Conservation (phyloP, 2,329 filamentous ascomycete species). For the Davidsoniella virescens region DNA sequence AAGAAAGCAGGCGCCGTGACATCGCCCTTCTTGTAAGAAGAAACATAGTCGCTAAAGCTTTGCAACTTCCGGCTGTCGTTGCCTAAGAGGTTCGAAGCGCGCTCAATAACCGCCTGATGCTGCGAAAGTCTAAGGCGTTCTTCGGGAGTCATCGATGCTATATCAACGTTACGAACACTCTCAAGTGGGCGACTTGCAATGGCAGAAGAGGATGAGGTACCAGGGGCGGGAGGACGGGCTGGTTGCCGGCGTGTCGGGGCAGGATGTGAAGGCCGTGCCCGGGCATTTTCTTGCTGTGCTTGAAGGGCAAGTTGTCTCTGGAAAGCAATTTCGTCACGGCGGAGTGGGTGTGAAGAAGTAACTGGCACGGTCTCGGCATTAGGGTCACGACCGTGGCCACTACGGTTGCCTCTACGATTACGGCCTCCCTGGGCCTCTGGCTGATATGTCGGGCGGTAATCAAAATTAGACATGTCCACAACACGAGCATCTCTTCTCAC, state of each 20-base stretch:
- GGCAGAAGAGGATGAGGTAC: conserved; percentile 14
- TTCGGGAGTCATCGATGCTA: conserved; percentile 41
- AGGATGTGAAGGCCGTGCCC: conserved; percentile 33
- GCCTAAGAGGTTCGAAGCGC: conserved; percentile 63
- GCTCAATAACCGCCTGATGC: conserved; percentile 72
- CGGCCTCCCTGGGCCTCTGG: conserved; percentile 30
- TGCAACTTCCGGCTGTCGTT: conserved; percentile 60
- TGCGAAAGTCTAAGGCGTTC: conserved; percentile 67
- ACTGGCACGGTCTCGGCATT: conserved; percentile 50
- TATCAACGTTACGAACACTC: conserved; percentile 8
- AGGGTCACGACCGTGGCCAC: conserved; percentile 23
- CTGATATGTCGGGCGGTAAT: conserved; percentile 58
- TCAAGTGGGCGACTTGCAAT: conserved; percentile 7
- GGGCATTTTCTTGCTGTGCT: conserved; percentile 42
- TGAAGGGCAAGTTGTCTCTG: conserved; percentile 87
- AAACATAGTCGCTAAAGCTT: conserved; percentile 66
- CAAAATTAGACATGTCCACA: conserved; percentile 78
- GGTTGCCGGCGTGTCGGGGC: conserved; percentile 12
- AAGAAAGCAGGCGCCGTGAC: conserved; percentile 62
- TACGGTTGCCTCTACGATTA: conserved; percentile 25
- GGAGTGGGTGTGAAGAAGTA: conserved; percentile 59
- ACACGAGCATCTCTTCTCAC: conserved; percentile 65
- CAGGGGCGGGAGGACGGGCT: conserved; percentile 11
- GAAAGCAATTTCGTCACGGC: conserved; percentile 77
- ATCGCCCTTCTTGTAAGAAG: conserved; percentile 54